Base-by-base conservation (phyloP, 768 basidiomycete species). In the Roridomyces roridus region DNA sequence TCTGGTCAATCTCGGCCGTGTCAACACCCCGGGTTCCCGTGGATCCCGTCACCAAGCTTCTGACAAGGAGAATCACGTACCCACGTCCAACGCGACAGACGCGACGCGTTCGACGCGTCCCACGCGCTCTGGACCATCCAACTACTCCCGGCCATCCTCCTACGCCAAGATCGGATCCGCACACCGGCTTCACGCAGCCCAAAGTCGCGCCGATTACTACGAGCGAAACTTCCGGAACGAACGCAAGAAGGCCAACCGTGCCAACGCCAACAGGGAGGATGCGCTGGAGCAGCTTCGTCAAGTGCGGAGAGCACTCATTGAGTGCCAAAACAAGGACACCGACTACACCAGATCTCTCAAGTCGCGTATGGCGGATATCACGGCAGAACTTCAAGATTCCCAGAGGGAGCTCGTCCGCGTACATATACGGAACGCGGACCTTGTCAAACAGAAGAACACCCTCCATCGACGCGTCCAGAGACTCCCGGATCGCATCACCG, bases 61-160 rank as follows among this genome's bases (percentile, higher is more conserved):
- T 47, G 46, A 47, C 46, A 47, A 47, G 46, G 46, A 47, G 24
- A 47, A 47, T 47, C 46, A 36, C 18, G 24, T 34, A 9, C 20
- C 41, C 14, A 14, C 7, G 29, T 7, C 6, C 18, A 14, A n/a
- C 41, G 34, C 46, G 20, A 31, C 29, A 31, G 29, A 14, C 14
- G 29, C 29, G 7, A 35, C 46, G 18, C 34, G 20, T 28, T 47
- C 31, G 46, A 47, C 46, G 46, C 46, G 34, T 47, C 35, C 46
- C 7, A 24, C 46, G 46, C 46, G 46, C 36, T 47, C 46, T 2
- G 17, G 31, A 34, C 31, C 20, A 3, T 34, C 10, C 21, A 47
- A n/a, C 14, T 24, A 36, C n/a, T 10, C 20, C 46, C 34, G 15
- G 21, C 36, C 46, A 24, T 35, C 46, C 11, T 47, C 46, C 6